Evolutionary conservation across 2,329 filamentous ascomycete genomes (phyloP).

Genomic region (Fusarium aywerte): DNA sequence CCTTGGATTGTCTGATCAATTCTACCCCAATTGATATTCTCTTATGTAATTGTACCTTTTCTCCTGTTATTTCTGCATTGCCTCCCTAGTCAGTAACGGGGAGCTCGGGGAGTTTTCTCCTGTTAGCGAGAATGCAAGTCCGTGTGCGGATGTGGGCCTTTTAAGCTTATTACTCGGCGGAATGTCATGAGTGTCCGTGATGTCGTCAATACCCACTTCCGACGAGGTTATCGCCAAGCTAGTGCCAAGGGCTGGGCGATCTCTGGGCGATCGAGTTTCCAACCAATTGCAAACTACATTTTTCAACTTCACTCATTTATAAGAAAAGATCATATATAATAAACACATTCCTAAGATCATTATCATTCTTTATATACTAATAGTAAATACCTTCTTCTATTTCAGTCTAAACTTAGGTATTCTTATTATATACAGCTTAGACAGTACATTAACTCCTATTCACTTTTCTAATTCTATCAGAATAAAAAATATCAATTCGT

Average conservation of each 20-base stretch:
- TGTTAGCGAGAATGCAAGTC: not conserved
- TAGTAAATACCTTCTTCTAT: not conserved
- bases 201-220: conserved; percentile 19
- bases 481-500: not conserved
- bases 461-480: too few species aligned
- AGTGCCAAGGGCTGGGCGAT: conserved; percentile 38
- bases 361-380: not conserved
- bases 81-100: conserved; percentile 1
- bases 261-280: conserved; percentile 27
- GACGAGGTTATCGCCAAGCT: conserved; percentile 34
- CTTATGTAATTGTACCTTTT: not conserved
- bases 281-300: conserved; percentile 20
- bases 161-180: conserved; percentile 41
- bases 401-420: not conserved
- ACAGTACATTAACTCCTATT: not conserved
- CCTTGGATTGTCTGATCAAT: not conserved
- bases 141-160: conserved; percentile 6
- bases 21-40: not conserved
- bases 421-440: not conserved
- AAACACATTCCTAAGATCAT: not conserved
- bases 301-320: conserved; percentile 7
- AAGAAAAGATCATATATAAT: fast-evolving
- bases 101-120: conserved; percentile 28
- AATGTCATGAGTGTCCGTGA: not conserved
- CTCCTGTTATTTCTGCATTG: not conserved